Evolutionary conservation across 768 basidiomycete genomes (phyloP).

Genomic region (Leccinum longicurvipes): DNA sequence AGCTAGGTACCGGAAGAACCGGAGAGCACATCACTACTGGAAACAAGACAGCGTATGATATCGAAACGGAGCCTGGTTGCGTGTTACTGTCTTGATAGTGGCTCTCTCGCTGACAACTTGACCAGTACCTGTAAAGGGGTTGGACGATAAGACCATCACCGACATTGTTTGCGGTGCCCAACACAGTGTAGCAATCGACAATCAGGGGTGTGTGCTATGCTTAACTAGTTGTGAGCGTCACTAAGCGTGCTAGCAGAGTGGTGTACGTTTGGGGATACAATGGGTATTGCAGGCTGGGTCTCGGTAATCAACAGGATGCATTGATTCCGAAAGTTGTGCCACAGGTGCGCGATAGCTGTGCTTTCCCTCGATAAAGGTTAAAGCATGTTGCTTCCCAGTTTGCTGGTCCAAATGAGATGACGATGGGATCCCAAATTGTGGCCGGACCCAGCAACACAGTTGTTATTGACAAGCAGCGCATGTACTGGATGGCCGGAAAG

Average conservation of each 20-base stretch:
- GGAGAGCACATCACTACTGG: conserved; percentile 89
- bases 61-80: conserved; percentile 66
- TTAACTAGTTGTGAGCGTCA: background rate
- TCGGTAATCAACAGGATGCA: conserved; percentile 80
- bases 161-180: conserved; percentile 86
- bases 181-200: conserved; percentile 79
- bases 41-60: conserved; percentile 80
- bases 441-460: conserved; percentile 86
- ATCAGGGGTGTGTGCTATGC: conserved; percentile 52
- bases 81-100: conserved; percentile 16
- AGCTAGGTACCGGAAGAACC: conserved; percentile 88
- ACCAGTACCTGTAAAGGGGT: conserved; percentile 69
- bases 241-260: conserved; percentile 40
- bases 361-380: background rate
- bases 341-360: conserved; percentile 43
- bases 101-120: conserved; percentile 5
- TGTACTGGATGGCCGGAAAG: conserved; percentile 87
- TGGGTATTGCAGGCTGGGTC: conserved; percentile 87
- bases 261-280: conserved; percentile 89
- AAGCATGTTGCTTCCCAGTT: conserved; percentile 46
- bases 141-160: conserved; percentile 74
- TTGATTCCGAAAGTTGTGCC: conserved; percentile 82
- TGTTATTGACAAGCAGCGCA: conserved; percentile 78
- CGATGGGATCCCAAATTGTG: conserved; percentile 58
- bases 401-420: conserved; percentile 61